These are phyloP conservation scores for Hemileccinum impolitum DNA, from an alignment of 768 basidiomycete genomes.

Conservation along the genomic window DNA sequence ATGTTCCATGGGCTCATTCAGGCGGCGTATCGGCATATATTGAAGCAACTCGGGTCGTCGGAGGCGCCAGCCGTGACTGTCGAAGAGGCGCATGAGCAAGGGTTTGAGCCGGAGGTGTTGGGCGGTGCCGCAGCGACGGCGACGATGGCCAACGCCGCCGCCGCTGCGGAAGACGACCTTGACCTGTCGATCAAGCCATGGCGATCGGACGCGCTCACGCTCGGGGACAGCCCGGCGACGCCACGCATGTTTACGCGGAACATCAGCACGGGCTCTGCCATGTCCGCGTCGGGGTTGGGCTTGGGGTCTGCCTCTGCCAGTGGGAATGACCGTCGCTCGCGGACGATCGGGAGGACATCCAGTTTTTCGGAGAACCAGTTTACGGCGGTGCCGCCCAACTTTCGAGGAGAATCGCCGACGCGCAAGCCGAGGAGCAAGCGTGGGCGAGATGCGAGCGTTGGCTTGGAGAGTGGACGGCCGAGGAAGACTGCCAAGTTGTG, in stretches of 20 bases:
- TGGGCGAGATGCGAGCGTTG: slow-evolving; percentile 16
- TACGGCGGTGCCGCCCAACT: slow-evolving; percentile 42
- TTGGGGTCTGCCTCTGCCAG: background rate
- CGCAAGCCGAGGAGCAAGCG: slow-evolving; percentile 29
- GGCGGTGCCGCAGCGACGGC: too few species aligned
- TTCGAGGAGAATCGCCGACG: slow-evolving; percentile 28
- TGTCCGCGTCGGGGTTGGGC: background rate
- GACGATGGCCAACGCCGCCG: background rate
- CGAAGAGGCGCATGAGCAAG: slow-evolving; percentile 6
- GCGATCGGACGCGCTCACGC: background rate
- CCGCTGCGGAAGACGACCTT: slow-evolving; percentile 3
- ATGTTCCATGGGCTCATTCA: slow-evolving; percentile 61
- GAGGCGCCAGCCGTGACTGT: background rate
- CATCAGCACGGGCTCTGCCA: slow-evolving; percentile 10
- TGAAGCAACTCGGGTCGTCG: slow-evolving; percentile 22
- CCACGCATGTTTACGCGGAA: slow-evolving; percentile 28
- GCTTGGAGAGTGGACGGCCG: slow-evolving; percentile 13
- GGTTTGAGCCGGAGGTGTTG: slow-evolving; percentile 13
- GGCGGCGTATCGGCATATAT: slow-evolving; percentile 54
- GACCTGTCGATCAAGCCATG: slow-evolving; percentile 23
- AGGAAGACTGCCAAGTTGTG: slow-evolving; percentile 21
- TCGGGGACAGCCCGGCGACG: slow-evolving; percentile 19
- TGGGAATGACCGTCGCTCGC: background rate
- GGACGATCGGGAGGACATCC: slow-evolving; percentile 26
- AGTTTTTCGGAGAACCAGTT: slow-evolving; percentile 42